These are phyloP conservation scores for Boletellus sp. DNA, from an alignment of 1,284 basidiomycete genomes.

Conservation along the genomic window DNA sequence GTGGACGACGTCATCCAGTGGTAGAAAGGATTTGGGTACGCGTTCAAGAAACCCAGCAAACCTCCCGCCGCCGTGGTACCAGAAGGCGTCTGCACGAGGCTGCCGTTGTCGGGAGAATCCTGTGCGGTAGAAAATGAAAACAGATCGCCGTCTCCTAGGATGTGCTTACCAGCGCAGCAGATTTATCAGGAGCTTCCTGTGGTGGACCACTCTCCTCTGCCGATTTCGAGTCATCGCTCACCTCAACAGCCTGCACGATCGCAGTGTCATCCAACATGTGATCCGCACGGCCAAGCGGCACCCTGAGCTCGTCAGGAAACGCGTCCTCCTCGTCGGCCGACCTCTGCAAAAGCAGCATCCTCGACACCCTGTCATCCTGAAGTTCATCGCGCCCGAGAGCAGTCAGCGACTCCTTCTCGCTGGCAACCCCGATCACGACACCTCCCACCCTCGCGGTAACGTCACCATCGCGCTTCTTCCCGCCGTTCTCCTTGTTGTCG, in stretches of 20 bases:
- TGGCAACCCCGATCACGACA: conserved; percentile 50
- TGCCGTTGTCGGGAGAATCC: conserved; percentile 23
- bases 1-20: conserved; percentile 30
- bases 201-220: conserved; percentile 28
- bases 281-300: conserved; percentile 62
- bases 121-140: conserved; percentile 10
- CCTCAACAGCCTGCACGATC: conserved; percentile 15
- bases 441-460: conserved; percentile 53
- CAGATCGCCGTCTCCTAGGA: not conserved
- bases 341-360: conserved; percentile 61
- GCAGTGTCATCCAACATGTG: conserved; percentile 46
- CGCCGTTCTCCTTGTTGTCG: conserved; percentile 20
- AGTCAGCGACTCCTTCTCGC: conserved; percentile 73
- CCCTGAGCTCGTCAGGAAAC: conserved; percentile 58
- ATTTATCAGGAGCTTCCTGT: conserved; percentile 21
- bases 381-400: conserved; percentile 69
- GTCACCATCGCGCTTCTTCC: conserved; percentile 28
- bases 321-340: conserved; percentile 36
- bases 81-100: conserved; percentile 22
- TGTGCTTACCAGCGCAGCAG: conserved; percentile 17
- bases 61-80: conserved; percentile 25
- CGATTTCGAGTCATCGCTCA: conserved; percentile 30
- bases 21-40: conserved; percentile 42
- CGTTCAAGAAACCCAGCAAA: conserved; percentile 43
- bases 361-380: conserved; percentile 60